Base-by-base conservation (phyloP, 2,329 filamentous ascomycete genomes). In the Fusarium heterosporum region DNA sequence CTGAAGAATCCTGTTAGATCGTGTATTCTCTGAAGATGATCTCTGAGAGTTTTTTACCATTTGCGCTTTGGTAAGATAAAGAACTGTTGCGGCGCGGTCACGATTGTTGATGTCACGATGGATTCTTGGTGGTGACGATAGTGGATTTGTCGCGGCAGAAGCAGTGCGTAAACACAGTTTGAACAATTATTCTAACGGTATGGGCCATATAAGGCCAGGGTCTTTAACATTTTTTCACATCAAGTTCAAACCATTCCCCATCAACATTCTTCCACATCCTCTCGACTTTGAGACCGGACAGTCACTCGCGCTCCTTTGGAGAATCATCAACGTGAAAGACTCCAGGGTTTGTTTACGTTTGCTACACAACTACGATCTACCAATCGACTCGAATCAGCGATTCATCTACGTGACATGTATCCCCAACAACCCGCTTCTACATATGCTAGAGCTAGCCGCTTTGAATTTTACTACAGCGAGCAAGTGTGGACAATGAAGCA, bases 401-500 rank as follows among this genome's bases (percentile, higher is more conserved):
- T 38, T 38, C n/a, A 22, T 50, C 8, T 30, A 17, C 14, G 41
- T 59, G 60, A 64, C 40, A n/a, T 56, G 26, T 28, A 22, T 17
- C 39, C 19, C 17, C 29, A 46, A 28, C 46, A 50, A 59, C 42
- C 63, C 74, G 85, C 86, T 88, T 88, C 85, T 79, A 85, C 81
- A 81, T 80, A 82, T 86, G 86, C 86, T 89, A 89, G 86, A 89
- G 85, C 86, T 87, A 87, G 84, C 82, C 86, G 85, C 80, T 80
- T 83, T 76, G 79, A 76, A 74, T n/a, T 72, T 74, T 76, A 72
- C 80, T 78, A 87, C 81, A 83, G 81, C 85, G 86, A 77, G 82
- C 84, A 86, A 86, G 87, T 89, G 87, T 89, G 87, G 87, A 89
- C 87, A 87, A 79, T 87, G 87, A 89, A 89, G 87, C 87, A 82